Evolutionary conservation across 768 basidiomycete species (phyloP), one percentile per base, ranked within the genome.

Genomic region (Chalciporus chontae): DNA sequence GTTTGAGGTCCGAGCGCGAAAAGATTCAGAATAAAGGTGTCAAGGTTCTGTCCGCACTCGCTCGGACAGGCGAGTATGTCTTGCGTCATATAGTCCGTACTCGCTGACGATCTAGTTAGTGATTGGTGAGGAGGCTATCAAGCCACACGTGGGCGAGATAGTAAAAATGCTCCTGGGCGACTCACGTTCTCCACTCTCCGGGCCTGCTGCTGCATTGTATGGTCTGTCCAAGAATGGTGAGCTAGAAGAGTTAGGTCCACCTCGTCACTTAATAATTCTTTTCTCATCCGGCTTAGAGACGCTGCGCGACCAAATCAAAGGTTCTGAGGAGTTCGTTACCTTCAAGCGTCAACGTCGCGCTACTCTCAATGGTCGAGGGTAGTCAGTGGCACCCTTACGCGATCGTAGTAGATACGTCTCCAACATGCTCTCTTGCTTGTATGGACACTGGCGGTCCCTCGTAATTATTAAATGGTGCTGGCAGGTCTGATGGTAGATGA

Each of bases 221-320:
- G 17, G 5, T 9, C n/a, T 57, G 31, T 51, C 40, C 17, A 48
- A 19, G 40, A 51, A 50, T 13, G 48, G 52, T 50, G 17, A 34
- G 48, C 38, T 10, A 4, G 26, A 18, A 27, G n/a, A n/a, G 32
- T 3, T 9, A 10, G 34, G 42, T 24, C 18, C 23, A 23, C 4
- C 4, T 24, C 15, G 18, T n/a, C 38, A 11, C 2, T 8, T 8
- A 34, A 8, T 32, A 11, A 34, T 9, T 27, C 27, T 40, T 24
- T 18, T 13, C 15, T 27, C 23, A 5, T 40, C 13, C 11, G 5
- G 21, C 31, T 17, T 21, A 51, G 50, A 52, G 31, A 47, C 40
- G 8, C 45, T 51, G 3, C 45, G 50, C 7, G 14, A 34, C 8
- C 8, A 17, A 17, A 51, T 51, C 7, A 7, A 3, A 23, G 1